Conservation (phyloP, 2,329 filamentous ascomycete genomes). For the Botryotinia narcissicola region DNA sequence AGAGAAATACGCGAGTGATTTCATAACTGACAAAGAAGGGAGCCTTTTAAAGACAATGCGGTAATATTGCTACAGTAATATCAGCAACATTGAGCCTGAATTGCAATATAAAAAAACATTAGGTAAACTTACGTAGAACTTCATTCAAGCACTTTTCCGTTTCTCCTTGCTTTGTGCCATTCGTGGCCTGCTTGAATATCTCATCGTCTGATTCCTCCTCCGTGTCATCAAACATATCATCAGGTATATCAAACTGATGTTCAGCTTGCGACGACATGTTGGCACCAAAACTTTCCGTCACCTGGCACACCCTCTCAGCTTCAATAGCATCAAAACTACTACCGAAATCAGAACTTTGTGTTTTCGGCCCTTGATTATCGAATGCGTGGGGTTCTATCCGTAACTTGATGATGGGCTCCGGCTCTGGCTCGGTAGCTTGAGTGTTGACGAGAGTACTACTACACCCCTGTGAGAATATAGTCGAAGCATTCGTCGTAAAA, state of each 20-base stretch:
- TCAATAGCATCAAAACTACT: conserved; percentile 10
- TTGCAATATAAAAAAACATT: background rate
- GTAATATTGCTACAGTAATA: conserved; percentile 26
- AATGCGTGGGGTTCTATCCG: background rate
- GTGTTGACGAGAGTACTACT: conserved; percentile 9
- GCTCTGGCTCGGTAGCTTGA: conserved; percentile 24
- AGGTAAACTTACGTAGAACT: background rate
- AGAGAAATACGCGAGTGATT: conserved; percentile 35
- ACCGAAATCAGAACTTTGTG: conserved; percentile 10
- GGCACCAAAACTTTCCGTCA: background rate
- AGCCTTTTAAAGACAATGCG: conserved; percentile 23
- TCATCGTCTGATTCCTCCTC: background rate
- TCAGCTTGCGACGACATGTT: background rate
- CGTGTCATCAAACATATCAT: background rate
- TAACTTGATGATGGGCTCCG: background rate
- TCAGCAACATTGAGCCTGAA: background rate
- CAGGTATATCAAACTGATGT: background rate
- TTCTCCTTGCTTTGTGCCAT: background rate
- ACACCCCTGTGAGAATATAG: conserved; percentile 25
- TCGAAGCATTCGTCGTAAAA: conserved; percentile 28
- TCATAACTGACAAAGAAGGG: conserved; percentile 35
- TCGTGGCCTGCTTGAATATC: background rate
- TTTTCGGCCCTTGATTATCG: background rate
- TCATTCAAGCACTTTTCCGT: conserved; percentile 22
- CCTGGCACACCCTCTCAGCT: background rate